Conservation (phyloP, 202 grass and related monocot genomes). For the Elaeis oleifera region DNA sequence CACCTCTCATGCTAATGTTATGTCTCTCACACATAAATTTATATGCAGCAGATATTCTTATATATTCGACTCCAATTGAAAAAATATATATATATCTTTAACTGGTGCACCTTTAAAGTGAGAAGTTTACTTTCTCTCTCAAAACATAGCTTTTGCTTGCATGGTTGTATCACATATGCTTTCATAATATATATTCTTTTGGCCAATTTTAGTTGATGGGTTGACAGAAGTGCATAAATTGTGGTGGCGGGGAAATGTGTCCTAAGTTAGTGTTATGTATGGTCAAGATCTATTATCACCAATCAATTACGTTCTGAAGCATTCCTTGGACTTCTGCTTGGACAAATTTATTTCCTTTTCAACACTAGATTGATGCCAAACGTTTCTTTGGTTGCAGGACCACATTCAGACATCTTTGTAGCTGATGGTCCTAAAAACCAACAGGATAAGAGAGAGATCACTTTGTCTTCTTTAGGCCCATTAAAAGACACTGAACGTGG, state of each 20-base stretch:
- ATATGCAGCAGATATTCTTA: too few species aligned
- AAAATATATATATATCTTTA: too few species aligned
- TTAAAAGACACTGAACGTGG: conserved; percentile 71
- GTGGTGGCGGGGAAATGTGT: not conserved
- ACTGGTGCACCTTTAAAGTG: too few species aligned
- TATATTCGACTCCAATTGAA: too few species aligned
- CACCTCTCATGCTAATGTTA: too few species aligned
- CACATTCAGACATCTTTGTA: conserved; percentile 36
- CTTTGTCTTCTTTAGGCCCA: conserved; percentile 69
- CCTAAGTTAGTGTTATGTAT: not conserved
- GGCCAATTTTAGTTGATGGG: not conserved
- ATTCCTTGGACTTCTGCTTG: not conserved
- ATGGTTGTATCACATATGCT: too few species aligned
- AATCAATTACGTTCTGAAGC: too few species aligned
- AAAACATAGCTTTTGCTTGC: too few species aligned
- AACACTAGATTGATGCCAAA: not conserved
- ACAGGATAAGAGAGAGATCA: conserved; percentile 44
- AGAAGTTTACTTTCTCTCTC: too few species aligned
- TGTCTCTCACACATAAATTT: too few species aligned
- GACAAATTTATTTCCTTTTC: conserved; percentile 2
- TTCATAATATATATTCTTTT: not conserved
- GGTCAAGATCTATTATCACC: too few species aligned
- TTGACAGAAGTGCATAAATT: too few species aligned
- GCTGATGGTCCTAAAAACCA: conserved; percentile 40
- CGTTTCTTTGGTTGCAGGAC: conserved; percentile 22